Evolutionary conservation across 495 filamentous ascomycete species (phyloP), one percentile per base, ranked within the genome.

Genomic region (Annulohypoxylon maeteangense): DNA sequence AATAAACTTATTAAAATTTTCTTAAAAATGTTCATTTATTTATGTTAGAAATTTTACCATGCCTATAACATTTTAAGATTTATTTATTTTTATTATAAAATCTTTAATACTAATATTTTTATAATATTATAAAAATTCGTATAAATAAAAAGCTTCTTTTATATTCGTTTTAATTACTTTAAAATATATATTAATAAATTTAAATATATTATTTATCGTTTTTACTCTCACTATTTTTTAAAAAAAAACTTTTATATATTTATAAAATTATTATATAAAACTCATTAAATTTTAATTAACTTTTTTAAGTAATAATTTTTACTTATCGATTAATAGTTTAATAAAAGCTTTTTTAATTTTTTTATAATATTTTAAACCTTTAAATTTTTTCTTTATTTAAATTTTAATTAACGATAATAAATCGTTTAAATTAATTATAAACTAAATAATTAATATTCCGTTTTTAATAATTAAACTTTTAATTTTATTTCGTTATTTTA

Each of bases 71-170:
- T n/a, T n/a, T n/a, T n/a, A n/a, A n/a, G n/a, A n/a, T n/a, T n/a
- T n/a, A 42, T 2, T n/a, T 42, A 10, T 45, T 31, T 38, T 51
- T 62, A 50, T 27, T 62, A 53, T 44, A 53, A 38, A 53, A 29
- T 29, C 40, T 40, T 63, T 53, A 53, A 38, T 63, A 12, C 22
- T 63, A 53, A 63, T 63, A 53, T 36, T 63, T 38, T 16, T 16
- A n/a, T 42, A 63, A 63, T 53, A 63, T 53, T 53, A 63, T 38
- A 63, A 53, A 31, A 63, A 63, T 38, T 63, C 38, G 38, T 50
- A 20, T 2, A 63, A 63, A 25, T 45, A 18, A 53, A 53, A 63
- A 63, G 40, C 5, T 5, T 63, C 53, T 63, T 63, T 53, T 53
- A 38, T 53, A 63, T 42, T 42, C 2, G 6, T 42, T 14, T 42